Base-by-base conservation (phyloP, 306 rosid species). In the Malus asiatica region DNA sequence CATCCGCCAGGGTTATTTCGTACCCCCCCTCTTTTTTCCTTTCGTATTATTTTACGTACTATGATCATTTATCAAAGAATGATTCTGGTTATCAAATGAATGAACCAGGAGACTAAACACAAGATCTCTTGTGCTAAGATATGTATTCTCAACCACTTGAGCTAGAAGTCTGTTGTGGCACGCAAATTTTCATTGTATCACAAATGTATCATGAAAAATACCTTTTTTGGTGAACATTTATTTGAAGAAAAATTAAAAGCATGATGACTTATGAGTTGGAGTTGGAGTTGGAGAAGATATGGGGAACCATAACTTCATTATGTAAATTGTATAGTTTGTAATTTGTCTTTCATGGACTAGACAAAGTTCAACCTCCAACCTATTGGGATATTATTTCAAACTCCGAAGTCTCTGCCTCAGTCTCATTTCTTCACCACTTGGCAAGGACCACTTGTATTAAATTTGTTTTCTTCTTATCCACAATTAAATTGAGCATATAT, bases 351-450 rank as follows among this genome's bases (percentile, higher is more conserved):
- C 22, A 46, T 77, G 74, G 45, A 23, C 71, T 20, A 55, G 82
- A 80, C 84, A 80, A 62, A 55, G 74, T 70, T 77, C 40, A 63
- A 80, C 52, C 51, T 72, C 66, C 59, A 18, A 8, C 25, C 38
- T 20, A 55, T 13, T 55, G 29, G 68, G 76, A 74, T 77, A 32
- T 81, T 73, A 77, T 84, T 76, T 79, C 33, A 68, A 76, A 71
- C 65, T 40, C 79, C 60, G 2, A 9, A 38, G 40, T 30, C 33
- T 68, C 35, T 15, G 15, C 8, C 52, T 58, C 11, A n/a, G 38
- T 32, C 66, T 65, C 71, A 53, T 73, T 73, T 75, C 67, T 74
- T 60, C 76, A 44, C 73, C 77, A 63, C 78, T 20, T 58, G 76
- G 69, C 38, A 71, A 78, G 66, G 53, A 4, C 23, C 19, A 18